Conservation (phyloP, 768 basidiomycete species). For the Rickenella mellea region DNA sequence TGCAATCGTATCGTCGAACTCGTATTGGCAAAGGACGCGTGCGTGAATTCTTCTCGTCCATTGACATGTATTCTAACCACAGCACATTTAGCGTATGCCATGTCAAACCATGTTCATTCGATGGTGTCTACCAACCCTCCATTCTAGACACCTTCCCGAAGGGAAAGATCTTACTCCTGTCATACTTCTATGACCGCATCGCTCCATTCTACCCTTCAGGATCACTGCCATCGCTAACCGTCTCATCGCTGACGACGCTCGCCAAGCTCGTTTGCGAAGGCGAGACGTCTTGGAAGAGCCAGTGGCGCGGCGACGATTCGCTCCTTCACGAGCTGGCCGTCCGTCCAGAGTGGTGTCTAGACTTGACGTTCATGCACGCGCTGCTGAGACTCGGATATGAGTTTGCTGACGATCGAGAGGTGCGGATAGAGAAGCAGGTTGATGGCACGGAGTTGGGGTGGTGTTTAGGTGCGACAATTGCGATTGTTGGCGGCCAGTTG, state of each 20-base stretch:
- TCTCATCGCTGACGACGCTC: slow-evolving; percentile 52
- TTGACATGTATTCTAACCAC: not conserved
- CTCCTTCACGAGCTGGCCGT: slow-evolving; percentile 64
- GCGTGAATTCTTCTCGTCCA: slow-evolving; percentile 23
- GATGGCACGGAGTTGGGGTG: slow-evolving; percentile 88
- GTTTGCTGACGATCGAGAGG: slow-evolving; percentile 57
- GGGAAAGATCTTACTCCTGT: slow-evolving; percentile 84
- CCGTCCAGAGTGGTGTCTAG: slow-evolving; percentile 91
- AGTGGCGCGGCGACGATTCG: slow-evolving; percentile 33
- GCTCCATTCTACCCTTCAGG: slow-evolving; percentile 46
- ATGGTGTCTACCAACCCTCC: slow-evolving; percentile 95
- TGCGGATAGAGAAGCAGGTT: slow-evolving; percentile 80
- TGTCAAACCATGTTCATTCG: slow-evolving; percentile 91
- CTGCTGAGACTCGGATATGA: slow-evolving; percentile 86
- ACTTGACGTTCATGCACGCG: slow-evolving; percentile 91
- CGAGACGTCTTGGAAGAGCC: slow-evolving; percentile 41
- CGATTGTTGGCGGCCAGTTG: slow-evolving; percentile 54
- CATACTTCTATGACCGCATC: slow-evolving; percentile 96
- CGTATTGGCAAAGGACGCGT: slow-evolving; percentile 93
- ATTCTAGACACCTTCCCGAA: slow-evolving; percentile 79
- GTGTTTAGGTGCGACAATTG: slow-evolving; percentile 80
- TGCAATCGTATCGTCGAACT: slow-evolving; percentile 79
- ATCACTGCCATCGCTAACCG: slow-evolving; percentile 24
- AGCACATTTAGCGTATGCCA: slow-evolving; percentile 58
- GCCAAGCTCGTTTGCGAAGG: slow-evolving; percentile 73